Evolutionary conservation across 306 rosid species (phyloP), one percentile per base, ranked within the genome.

Genomic region (Cajanus cajan): DNA sequence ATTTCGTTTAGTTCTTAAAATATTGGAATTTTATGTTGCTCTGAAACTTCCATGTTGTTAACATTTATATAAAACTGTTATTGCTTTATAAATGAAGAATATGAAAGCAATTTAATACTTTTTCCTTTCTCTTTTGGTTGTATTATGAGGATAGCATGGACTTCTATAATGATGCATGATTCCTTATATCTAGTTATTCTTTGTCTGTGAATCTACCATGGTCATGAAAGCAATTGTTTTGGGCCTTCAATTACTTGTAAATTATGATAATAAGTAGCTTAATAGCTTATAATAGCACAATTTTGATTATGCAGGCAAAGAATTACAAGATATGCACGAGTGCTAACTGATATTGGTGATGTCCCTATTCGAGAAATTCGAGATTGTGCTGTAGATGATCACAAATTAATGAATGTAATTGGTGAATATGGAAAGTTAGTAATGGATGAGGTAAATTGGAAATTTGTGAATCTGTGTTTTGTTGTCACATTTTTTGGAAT

Each of bases 321-420:
- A 90, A 13, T 82, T 96, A 69, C 83, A 70, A 9, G 99, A 96
- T n/a, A n/a, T 50, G 93, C 96, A 6, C 78, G 98, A 47, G 96
- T 96, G 78, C 89, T 96, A 66, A 93, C 94, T 19, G 98, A 93
- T 87, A 98, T 93, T 31, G 98, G 99, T 16, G 98, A 96, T 82
- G 90, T 96, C 48, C 99, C 99, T 41, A 91, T 96, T 74, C 99
- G 93, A 86, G 99, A 96, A 85, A 87, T 96, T 84, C 85, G 99
- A 78, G 86, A 22, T 81, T 44, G 22, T 73, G 71, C 55, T 21
- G 83, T 79, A 61, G 78, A 71, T 69, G 99, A 96, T 72, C 87
- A 91, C 78, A 89, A 91, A 78, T 76, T 96, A 86, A 96, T 96
- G 99, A 91, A 85, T 59, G 98, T 96, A 39, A 84, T 96, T n/a